These are phyloP conservation scores for Heritiera fomes DNA, from an alignment of 345 rosid genomes.

Conservation along the genomic window DNA sequence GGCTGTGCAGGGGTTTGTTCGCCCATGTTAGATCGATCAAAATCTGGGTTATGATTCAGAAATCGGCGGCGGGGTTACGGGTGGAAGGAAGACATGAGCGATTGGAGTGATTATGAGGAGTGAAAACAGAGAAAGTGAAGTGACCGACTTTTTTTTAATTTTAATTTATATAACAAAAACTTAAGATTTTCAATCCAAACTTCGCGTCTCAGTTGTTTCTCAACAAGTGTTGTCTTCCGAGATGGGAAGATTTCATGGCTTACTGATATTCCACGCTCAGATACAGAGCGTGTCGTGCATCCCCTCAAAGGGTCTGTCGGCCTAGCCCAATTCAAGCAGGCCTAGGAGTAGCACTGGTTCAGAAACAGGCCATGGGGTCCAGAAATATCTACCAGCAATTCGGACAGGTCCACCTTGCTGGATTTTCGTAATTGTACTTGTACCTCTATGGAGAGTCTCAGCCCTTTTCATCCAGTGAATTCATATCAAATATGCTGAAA, in stretches of 20 bases:
- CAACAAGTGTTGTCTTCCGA: background rate
- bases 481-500: background rate
- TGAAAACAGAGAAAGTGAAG: background rate
- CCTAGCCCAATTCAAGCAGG: background rate
- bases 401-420: no score
- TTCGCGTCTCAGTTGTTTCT: background rate
- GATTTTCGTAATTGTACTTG: no score
- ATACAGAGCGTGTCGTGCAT: background rate
- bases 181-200: background rate
- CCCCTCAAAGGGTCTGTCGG: background rate
- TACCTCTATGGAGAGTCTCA: no score
- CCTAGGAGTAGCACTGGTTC: background rate
- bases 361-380: background rate
- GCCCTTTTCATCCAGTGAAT: background rate
- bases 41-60: background rate
- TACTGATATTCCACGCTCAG: background rate
- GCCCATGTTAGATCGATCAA: slow-evolving; percentile 50
- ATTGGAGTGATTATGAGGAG: background rate
- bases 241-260: background rate
- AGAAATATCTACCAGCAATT: no score
- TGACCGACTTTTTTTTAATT: background rate
- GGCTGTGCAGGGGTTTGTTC: slow-evolving; percentile 56
- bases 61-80: slow-evolving; percentile 13
- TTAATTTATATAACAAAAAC: background rate
- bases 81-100: slow-evolving; percentile 13